Evolutionary conservation across 345 rosid species (phyloP), one percentile per base, ranked within the genome.

Genomic region (Stellera chamaejasme): DNA sequence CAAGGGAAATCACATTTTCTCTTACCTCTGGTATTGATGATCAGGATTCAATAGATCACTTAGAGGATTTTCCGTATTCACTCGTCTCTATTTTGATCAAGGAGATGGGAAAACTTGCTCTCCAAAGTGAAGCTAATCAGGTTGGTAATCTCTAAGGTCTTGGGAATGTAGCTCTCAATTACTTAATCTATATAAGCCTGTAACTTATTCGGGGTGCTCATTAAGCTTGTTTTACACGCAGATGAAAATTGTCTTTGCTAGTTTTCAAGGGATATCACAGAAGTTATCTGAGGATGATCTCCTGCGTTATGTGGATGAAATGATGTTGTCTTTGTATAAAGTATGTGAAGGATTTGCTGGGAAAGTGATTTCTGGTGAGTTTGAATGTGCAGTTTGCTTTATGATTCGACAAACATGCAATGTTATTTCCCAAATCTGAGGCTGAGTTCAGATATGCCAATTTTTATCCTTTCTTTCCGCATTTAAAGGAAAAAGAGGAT

Each of bases 261-360:
- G 72, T 70, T 82, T 82, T 60, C 70, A 61, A 62, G 73, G 70
- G 25, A 62, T 87, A 50, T 45, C 81, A 47, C 69, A 66, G 1
- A 70, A 70, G 64, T 62, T 87, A 51, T 60, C 54, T 62, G 75
- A 62, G 57, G 88, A 72, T 16, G 78, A 79, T 46, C 77, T 72
- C 15, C 63, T 60, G 58, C 77, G 41, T 44, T 79, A 81, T 53
- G 94, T 81, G 48, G 65, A 10, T 53, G 72, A 72, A 56, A 81
- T 93, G 72, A 73, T 93, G 56, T 72, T 84, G 19, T 90, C 96
- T 0, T 51, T 87, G 58, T 93, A 82, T 75, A 93, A 93, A 84
- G 84, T 93, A 28, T 81, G 77, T n/a, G 94, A 93, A 82, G 95
- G 91, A 62, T 82, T 64, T 66, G 66, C 97, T 7, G 99, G 96